These are phyloP conservation scores for Rhizomucor pusillus DNA, from an alignment of 371 early-diverging fungal species.

Conservation along the genomic window DNA sequence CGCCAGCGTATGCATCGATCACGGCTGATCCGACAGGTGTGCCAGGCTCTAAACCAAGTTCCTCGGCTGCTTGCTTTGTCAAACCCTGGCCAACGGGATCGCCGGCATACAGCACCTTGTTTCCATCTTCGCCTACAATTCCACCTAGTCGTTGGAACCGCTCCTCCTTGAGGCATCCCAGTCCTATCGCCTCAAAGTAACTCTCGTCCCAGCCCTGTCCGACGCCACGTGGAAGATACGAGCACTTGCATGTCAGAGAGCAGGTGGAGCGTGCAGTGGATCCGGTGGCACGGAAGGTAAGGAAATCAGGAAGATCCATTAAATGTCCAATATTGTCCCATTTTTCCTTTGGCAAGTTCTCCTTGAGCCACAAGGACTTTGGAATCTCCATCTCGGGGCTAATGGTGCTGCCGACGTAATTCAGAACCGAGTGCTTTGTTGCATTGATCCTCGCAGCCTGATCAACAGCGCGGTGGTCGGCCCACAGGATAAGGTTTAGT, in stretches of 20 bases:
- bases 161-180: slow-evolving; percentile 50
- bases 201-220: slow-evolving; percentile 59
- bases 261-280: slow-evolving; percentile 50
- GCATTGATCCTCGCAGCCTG: slow-evolving; percentile 67
- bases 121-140: slow-evolving; percentile 22
- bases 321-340: slow-evolving; percentile 55
- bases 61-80: slow-evolving; percentile 46
- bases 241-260: slow-evolving; percentile 75
- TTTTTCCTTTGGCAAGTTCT: slow-evolving; percentile 47
- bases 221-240: slow-evolving; percentile 46
- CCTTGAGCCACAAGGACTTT: slow-evolving; percentile 69
- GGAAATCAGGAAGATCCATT: slow-evolving; percentile 75
- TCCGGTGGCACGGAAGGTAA: slow-evolving; percentile 68
- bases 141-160: slow-evolving; percentile 51
- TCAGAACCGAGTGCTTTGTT: slow-evolving; percentile 56
- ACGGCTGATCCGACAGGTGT: slow-evolving; percentile 66
- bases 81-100: slow-evolving; percentile 55
- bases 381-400: slow-evolving; percentile 78
- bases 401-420: slow-evolving; percentile 63
- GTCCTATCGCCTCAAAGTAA: slow-evolving; percentile 57
- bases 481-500: slow-evolving; percentile 73
- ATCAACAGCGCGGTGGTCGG: slow-evolving; percentile 69
- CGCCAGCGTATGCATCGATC: slow-evolving; percentile 80
- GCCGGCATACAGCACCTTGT: slow-evolving; percentile 51
- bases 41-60: slow-evolving; percentile 53